Percentiles rank a stretch among this genome's conserved stretches.
Conservation (phyloP, 129 eudicot species). For the Saposhnikovia divaricata region DNA sequence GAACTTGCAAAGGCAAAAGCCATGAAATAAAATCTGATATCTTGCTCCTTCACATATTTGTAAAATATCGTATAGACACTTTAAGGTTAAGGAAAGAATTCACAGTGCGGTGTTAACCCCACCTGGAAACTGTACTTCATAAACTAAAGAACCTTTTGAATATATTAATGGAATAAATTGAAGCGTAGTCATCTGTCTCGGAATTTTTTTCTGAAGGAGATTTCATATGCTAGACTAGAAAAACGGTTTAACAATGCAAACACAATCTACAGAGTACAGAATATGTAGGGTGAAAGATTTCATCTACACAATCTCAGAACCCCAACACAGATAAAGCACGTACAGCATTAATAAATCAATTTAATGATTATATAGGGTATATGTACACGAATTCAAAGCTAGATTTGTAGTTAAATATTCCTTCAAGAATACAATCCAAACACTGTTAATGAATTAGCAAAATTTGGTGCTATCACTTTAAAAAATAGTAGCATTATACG, state of each 20-base stretch:
- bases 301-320: background rate
- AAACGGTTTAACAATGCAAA: background rate
- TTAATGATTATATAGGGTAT: background rate
- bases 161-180: background rate
- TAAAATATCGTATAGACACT: background rate
- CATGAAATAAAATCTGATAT: background rate
- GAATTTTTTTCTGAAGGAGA: background rate
- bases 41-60: background rate
- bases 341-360: background rate
- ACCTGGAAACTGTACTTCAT: background rate
- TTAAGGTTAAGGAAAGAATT: background rate
- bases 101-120: background rate
- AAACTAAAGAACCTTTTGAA: background rate
- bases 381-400: background rate
- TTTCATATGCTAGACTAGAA: background rate
- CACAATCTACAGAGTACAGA: background rate
- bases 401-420: background rate
- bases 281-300: no score
- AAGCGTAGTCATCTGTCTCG: background rate
- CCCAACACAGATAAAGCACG: background rate
- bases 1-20: background rate
- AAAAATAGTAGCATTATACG: conserved; percentile 7
- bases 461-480: background rate
- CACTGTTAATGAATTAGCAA: background rate
- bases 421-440: background rate